These are phyloP conservation scores for Aspergillus terreus DNA, from an alignment of 2,329 filamentous ascomycete species.

Conservation along the genomic window DNA sequence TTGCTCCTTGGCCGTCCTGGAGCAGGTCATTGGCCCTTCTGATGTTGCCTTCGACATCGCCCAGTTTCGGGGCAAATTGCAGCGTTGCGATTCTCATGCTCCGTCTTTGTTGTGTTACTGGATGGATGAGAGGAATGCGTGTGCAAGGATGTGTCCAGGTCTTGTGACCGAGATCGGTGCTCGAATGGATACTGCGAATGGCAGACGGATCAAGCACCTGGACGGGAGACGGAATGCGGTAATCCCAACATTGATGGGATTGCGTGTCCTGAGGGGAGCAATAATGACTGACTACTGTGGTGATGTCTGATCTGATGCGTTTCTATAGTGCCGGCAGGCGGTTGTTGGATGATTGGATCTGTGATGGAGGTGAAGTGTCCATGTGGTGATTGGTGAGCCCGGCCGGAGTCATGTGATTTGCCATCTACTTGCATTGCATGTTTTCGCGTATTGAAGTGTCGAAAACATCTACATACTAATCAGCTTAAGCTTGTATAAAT, in stretches of 20 bases:
- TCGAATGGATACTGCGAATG: not conserved
- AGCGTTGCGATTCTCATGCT: constrained; percentile 47
- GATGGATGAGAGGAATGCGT: not conserved
- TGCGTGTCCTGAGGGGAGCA: not conserved
- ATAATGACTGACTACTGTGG: not conserved
- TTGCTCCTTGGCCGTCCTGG: constrained; percentile 25
- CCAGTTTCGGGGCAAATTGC: constrained; percentile 43
- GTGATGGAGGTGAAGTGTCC: not conserved
- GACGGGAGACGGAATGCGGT: not conserved
- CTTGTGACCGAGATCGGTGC: not conserved
- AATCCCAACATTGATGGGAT: not conserved
- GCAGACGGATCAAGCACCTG: not conserved
- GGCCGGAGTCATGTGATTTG: constrained; percentile 1
- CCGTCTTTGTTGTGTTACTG: constrained; percentile 5
- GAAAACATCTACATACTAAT: not conserved
- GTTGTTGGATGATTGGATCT: not conserved
- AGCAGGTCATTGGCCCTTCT: constrained; percentile 41
- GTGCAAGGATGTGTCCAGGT: not conserved
- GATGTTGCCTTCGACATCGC: constrained; percentile 45
- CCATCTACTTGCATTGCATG: not conserved
- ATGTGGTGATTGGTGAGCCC: constrained; percentile 1
- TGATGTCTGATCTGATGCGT: not conserved
- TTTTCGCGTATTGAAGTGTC: too few species aligned
- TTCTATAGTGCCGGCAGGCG: not conserved
- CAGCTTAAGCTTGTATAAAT: not conserved